A percentile compares a stretch with the other conserved stretches of the same genome.
phyloP scores from a whole-genome alignment of 345 rosid species.

The Combretum micranthum region DNA sequence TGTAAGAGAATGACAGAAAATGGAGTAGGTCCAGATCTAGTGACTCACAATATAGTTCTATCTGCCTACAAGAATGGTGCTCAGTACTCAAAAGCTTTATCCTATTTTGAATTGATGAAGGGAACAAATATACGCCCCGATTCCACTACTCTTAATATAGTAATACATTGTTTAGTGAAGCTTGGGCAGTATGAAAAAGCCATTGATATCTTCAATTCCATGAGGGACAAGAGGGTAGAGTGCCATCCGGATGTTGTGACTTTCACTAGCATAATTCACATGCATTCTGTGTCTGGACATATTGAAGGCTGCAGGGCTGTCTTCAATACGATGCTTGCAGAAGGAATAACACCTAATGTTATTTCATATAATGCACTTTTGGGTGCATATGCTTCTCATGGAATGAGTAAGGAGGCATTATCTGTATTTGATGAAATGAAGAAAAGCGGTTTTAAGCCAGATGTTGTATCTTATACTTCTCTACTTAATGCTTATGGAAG shows the following conservation, averaged over 20 bases:
- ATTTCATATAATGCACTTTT: conserved; percentile 71
- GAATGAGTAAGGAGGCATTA: conserved; percentile 71
- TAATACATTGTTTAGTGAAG: conserved; percentile 73
- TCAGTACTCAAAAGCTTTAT: conserved; percentile 70
- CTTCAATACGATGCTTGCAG: conserved; percentile 68
- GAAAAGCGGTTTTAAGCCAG: conserved; percentile 54
- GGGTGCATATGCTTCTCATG: conserved; percentile 82
- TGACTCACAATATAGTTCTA: conserved; percentile 82
- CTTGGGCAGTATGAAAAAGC: conserved; percentile 69
- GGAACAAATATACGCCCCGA: conserved; percentile 79
- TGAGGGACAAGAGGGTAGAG: conserved; percentile 69
- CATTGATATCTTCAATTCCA: conserved; percentile 63
- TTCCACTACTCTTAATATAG: conserved; percentile 76
- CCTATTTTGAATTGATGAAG: conserved; percentile 88
- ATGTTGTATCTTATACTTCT: conserved; percentile 74
- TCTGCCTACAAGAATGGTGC: conserved; percentile 79
- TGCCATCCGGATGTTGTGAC: conserved; percentile 75
- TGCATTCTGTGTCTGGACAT: conserved; percentile 71
- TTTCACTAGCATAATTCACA: conserved; percentile 66
- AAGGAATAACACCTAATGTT: conserved; percentile 76
- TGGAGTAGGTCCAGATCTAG: conserved; percentile 92
- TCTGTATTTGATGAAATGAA: conserved; percentile 67
- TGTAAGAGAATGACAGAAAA: conserved; percentile 92
- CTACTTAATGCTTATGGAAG: conserved; percentile 89
- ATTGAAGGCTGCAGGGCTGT: conserved; percentile 65